A percentile compares a stretch with the other conserved stretches of the same genome.
phyloP scores from a whole-genome alignment of 2,329 filamentous ascomycete species.

The Penicillium sp. region DNA sequence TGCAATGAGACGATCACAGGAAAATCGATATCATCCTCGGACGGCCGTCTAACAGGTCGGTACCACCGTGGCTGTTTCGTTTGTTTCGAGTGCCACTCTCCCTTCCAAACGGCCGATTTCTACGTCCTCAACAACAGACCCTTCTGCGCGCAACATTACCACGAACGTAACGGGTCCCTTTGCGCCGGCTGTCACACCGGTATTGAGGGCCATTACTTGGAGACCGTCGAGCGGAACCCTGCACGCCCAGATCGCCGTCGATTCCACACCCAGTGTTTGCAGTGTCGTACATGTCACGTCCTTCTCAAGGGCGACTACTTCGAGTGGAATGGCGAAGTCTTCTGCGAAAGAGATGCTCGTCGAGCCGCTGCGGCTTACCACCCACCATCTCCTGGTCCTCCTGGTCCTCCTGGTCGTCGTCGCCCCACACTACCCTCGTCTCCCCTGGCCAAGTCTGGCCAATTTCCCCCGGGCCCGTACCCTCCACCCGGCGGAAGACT shows the following conservation, averaged over 20 bases:
- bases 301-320: slow-evolving; percentile 84
- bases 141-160: slow-evolving; percentile 90
- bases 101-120: slow-evolving; percentile 85
- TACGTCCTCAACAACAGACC: slow-evolving; percentile 87
- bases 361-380: slow-evolving; percentile 44
- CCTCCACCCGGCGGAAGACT: slow-evolving; percentile 11
- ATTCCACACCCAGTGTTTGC: slow-evolving; percentile 84
- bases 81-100: slow-evolving; percentile 76
- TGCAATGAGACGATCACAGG: slow-evolving; percentile 77
- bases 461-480: slow-evolving; percentile 31
- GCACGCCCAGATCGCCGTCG: slow-evolving; percentile 57
- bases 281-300: slow-evolving; percentile 70
- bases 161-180: slow-evolving; percentile 82
- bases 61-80: slow-evolving; percentile 97
- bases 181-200: slow-evolving; percentile 77
- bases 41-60: slow-evolving; percentile 84
- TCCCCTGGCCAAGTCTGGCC: slow-evolving; percentile 32
- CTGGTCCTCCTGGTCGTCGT: slow-evolving; percentile 31
- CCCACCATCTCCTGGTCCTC: slow-evolving; percentile 33
- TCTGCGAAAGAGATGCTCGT: slow-evolving; percentile 84
- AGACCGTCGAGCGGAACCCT: slow-evolving; percentile 60
- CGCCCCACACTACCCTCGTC: slow-evolving; percentile 36
- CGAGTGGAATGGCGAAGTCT: slow-evolving; percentile 75
- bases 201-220: slow-evolving; percentile 91
- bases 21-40: slow-evolving; percentile 91